Percentiles rank a stretch among this genome's conserved stretches.
Evolutionary conservation across 768 basidiomycete species (phyloP).

Genomic region (Lyophyllum shimeji): DNA sequence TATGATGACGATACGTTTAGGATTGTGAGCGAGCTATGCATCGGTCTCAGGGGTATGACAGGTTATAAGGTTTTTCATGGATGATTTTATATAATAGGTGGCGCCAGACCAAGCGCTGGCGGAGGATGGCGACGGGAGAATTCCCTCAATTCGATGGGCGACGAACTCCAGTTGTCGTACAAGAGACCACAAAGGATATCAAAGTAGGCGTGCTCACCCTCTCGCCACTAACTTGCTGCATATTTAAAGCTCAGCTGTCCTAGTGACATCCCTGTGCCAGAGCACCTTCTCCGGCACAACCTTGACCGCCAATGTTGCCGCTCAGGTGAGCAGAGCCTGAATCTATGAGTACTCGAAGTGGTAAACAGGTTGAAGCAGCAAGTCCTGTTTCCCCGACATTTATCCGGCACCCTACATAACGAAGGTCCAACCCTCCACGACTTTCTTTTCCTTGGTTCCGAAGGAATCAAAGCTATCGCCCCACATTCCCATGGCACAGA

Average conservation of each 20-base stretch:
- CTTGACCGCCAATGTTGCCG: no score
- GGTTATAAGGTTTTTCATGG: no score
- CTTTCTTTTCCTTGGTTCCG: background rate
- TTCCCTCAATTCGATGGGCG: slow-evolving; percentile 38
- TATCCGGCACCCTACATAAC: background rate
- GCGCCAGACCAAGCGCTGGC: slow-evolving; percentile 12
- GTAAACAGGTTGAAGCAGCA: background rate
- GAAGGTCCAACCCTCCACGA: background rate
- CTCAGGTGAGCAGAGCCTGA: no score
- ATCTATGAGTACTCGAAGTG: no score
- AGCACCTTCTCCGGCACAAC: no score
- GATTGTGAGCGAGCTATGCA: no score
- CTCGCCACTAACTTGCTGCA: slow-evolving; percentile 33
- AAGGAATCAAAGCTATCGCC: background rate
- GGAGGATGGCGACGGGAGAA: slow-evolving; percentile 22
- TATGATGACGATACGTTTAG: background rate
- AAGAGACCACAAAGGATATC: slow-evolving; percentile 46
- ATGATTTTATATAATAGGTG: background rate
- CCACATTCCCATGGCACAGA: slow-evolving; percentile 5
- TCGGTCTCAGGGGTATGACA: no score
- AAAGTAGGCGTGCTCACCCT: slow-evolving; percentile 41
- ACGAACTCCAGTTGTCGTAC: slow-evolving; percentile 45
- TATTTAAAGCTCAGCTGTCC: no score
- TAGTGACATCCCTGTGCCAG: no score
- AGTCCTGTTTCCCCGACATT: slow-evolving; percentile 2